Base-by-base conservation (phyloP, 2,329 filamentous ascomycete genomes). In the Fusarium sp. region DNA sequence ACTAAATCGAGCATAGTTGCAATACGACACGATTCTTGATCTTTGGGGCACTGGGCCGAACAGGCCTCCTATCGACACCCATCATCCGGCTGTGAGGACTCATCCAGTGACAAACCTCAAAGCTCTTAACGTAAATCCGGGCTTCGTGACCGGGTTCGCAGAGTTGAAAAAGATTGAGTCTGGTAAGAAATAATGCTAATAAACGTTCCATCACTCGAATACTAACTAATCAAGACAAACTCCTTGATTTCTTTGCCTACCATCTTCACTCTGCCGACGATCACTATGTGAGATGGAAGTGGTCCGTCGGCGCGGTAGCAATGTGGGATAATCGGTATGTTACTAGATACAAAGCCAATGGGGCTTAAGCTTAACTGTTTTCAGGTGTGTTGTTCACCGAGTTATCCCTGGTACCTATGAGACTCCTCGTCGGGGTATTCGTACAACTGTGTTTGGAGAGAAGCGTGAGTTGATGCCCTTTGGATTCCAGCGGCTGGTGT, bases 71-170 rank as follows among this genome's bases (percentile, higher is more conserved):
- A 80, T 85, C 55, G 83, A 84, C 53, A 80, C 80, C 1, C 81
- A 84, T 3, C 34, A 36, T 36, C 34, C 34, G 1, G 34, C 34
- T 17, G 34, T 36, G 34, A 36, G 34, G 14, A 36, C 34, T 36
- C 34, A 86, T 63, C 83, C 84, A 0, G 82, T 85, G 6, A 84
- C 84, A 0, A 79, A 80, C 0, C 73, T 85, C 17, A 84, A 83
- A 66, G 80, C 81, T 1, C 68, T 86, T 3, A 84, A 84, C 60
- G 75, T 84, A 31, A 85, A 84, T 77, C 78, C 1, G 7, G 82
- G 81, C 0, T 85, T 83, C 43, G 83, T 85, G 0, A 83, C 82
- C 11, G 80, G 79, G 0, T 84, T 87, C 63, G 82, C 81, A 6
- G 83, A 85, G 70, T 76, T 86, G 13, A 85, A 85, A 58, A 84